Evolutionary conservation across 192 early-diverging fungal species (phyloP), one percentile per base, ranked within the genome.

Genomic region (Rhizoclosmatium sp.): DNA sequence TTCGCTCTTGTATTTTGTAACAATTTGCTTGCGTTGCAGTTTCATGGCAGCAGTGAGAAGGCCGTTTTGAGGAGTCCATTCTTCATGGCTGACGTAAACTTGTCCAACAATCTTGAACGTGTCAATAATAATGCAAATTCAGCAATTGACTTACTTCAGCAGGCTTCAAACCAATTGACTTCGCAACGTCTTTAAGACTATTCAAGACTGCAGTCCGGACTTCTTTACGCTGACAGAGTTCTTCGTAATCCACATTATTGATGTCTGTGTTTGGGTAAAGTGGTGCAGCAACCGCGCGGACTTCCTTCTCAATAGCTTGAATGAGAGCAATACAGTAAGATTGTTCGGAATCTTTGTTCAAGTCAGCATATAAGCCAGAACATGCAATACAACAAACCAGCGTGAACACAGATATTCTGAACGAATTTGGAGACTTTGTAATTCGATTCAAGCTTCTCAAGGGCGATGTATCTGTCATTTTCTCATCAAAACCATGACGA

Each of bases 41-140:
- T 99, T 99, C 84, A 92, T 93, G n/a, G 96, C 96, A 42, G 97
- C 94, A 23, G 97, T 99, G 48, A 92, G 81, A 73, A 92, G 83
- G 4, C 89, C 90, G 84, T 92, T 95, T 85, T 97, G 90, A 7
- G 95, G 89, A 4, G 95, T 97, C 98, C 98, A 99, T 79, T 95
- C 91, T 60, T 94, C 96, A 2, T 82, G 71, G 60, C 85, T 86
- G 48, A 99, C 64, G 58, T 85, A 68, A 54, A 97, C 85, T 46
- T 83, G 85, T 21, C 87, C 82, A 46, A 98, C 67, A 68, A 92
- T 82, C 31, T 31, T 31, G 31, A 31, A 31, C 31, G 31, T 31
- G 31, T 31, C 31, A 31, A 31, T 31, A 31, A 31, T 31, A 31
- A 31, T 31, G 0, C 31, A 31, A 31, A 31, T 59, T 59, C 19